A percentile compares a stretch with the other conserved stretches of the same genome.
phyloP scores from a whole-genome alignment of 164 flowering plant species.

The Annona cherimola region DNA sequence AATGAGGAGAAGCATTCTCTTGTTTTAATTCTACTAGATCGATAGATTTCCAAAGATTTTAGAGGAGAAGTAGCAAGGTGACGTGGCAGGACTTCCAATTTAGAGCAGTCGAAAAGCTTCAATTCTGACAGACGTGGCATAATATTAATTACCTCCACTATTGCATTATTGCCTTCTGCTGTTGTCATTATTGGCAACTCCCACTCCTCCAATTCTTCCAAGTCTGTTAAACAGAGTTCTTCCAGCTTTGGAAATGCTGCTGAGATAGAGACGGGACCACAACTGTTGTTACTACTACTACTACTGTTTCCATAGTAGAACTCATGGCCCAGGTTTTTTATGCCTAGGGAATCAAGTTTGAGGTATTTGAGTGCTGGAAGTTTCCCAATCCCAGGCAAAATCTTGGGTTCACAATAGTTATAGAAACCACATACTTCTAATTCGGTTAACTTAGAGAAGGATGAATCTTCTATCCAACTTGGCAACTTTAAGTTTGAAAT shows the following conservation, averaged over 20 bases:
- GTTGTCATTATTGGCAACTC: too few relatives aligned
- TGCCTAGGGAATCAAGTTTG: background rate
- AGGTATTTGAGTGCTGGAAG: constrained; percentile 3
- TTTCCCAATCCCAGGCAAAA: constrained; percentile 1
- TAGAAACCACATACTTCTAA: background rate
- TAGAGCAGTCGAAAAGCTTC: too few relatives aligned
- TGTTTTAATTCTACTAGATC: too few relatives aligned
- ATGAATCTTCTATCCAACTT: constrained; percentile 4
- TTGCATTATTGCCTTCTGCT: too few relatives aligned
- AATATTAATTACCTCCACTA: background rate
- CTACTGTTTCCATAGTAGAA: background rate
- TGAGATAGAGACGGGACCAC: too few relatives aligned
- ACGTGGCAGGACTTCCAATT: too few relatives aligned
- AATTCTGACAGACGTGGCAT: background rate
- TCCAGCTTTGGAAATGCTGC: constrained; percentile 3
- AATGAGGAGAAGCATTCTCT: too few relatives aligned
- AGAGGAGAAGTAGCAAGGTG: too few relatives aligned
- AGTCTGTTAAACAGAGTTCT: background rate
- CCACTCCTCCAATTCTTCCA: background rate
- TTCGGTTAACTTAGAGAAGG: background rate
- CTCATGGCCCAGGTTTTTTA: background rate
- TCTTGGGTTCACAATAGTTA: too few relatives aligned
- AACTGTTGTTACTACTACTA: background rate
- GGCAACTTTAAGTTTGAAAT: constrained; percentile 1
- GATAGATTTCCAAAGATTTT: too few relatives aligned